Evolutionary conservation across 2,329 filamentous ascomycete species (phyloP).

Genomic region (Monilinia fructigena): DNA sequence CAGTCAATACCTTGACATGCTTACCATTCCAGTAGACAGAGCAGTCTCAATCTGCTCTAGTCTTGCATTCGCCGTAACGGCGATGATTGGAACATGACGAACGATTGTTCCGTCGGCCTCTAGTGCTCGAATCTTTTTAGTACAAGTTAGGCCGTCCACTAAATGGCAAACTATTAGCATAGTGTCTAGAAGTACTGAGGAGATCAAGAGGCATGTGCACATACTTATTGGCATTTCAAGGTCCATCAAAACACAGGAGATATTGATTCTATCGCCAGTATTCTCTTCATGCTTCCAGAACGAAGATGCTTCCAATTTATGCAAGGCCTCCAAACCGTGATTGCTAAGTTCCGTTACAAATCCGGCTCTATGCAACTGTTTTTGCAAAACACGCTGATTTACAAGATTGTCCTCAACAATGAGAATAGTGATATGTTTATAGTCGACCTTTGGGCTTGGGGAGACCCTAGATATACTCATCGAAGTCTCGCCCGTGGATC

Average conservation of each 20-base stretch:
- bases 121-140: slow-evolving; percentile 65
- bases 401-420: slow-evolving; percentile 69
- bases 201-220: slow-evolving; percentile 56
- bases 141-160: slow-evolving; percentile 74
- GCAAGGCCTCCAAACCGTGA: slow-evolving; percentile 62
- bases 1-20: slow-evolving; percentile 30
- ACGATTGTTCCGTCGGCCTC: slow-evolving; percentile 61
- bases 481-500: neutral
- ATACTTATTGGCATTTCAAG: slow-evolving; percentile 72
- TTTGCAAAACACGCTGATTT: slow-evolving; percentile 63
- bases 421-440: slow-evolving; percentile 45
- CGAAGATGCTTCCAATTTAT: slow-evolving; percentile 53
- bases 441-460: slow-evolving; percentile 5
- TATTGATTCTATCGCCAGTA: slow-evolving; percentile 42
- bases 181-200: slow-evolving; percentile 48
- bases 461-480: neutral
- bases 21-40: slow-evolving; percentile 69
- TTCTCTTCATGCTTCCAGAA: slow-evolving; percentile 47
- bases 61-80: slow-evolving; percentile 79
- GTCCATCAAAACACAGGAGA: slow-evolving; percentile 74
- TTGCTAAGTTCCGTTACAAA: slow-evolving; percentile 63
- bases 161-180: neutral
- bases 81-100: slow-evolving; percentile 72
- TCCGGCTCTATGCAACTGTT: slow-evolving; percentile 59
- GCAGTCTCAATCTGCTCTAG: slow-evolving; percentile 71